Evolutionary conservation across 129 eudicot species (phyloP).

Genomic region (Helichrysum umbraculigerum): DNA sequence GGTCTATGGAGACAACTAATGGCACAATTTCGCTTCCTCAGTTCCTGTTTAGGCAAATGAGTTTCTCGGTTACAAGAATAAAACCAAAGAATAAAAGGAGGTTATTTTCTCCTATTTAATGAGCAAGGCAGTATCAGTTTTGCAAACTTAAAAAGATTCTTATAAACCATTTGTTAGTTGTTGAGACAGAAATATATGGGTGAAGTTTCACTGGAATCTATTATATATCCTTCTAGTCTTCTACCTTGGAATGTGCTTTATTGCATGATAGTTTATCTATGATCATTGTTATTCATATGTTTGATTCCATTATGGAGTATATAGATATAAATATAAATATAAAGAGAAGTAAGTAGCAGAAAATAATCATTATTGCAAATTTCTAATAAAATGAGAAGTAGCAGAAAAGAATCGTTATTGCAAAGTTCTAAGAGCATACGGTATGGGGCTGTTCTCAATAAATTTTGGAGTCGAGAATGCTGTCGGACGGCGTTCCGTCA

Average conservation of each 20-base stretch:
- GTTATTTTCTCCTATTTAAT: neutral
- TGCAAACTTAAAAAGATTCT: slow-evolving; percentile 15
- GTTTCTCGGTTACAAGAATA: slow-evolving; percentile 32
- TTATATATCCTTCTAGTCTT: neutral
- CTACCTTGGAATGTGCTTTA: neutral
- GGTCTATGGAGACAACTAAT: slow-evolving; percentile 78
- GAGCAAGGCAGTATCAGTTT: slow-evolving; percentile 33
- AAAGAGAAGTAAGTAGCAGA: no score
- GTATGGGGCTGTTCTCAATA: no score
- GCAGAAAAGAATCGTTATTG: no score
- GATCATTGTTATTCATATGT: neutral
- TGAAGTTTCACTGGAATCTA: neutral
- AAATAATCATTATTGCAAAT: no score
- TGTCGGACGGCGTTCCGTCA: no score
- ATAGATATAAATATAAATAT: no score
- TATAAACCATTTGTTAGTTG: slow-evolving; percentile 8
- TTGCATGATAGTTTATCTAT: neutral
- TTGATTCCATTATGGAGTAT: neutral
- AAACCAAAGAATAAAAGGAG: slow-evolving; percentile 38
- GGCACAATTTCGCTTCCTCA: slow-evolving; percentile 21
- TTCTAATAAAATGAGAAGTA: no score
- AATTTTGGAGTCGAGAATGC: no score
- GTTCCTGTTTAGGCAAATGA: slow-evolving; percentile 15
- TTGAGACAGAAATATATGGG: slow-evolving; percentile 10
- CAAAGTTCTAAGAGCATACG: no score